Evolutionary conservation across 768 basidiomycete genomes (phyloP), one percentile per base, ranked within the genome.

Genomic region (Flagelloscypha sp.): DNA sequence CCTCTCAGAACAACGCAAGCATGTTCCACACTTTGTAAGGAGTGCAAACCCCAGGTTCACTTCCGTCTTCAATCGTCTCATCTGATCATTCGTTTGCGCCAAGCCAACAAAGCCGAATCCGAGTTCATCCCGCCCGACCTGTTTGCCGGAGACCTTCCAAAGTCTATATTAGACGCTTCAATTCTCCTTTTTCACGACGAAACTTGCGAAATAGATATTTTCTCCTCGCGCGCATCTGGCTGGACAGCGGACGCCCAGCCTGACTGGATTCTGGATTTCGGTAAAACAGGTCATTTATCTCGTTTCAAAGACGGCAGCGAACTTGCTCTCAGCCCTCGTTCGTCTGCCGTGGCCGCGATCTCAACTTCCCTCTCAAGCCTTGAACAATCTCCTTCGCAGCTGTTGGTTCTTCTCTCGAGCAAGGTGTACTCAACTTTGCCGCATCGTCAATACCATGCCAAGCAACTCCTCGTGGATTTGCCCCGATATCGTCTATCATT

Each of bases 401-500:
- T n/a, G n/a, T n/a, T n/a, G n/a, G n/a, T n/a, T n/a, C n/a, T n/a
- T n/a, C n/a, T n/a, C n/a, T n/a, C n/a, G n/a, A n/a, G n/a, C n/a
- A n/a, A n/a, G n/a, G n/a, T n/a, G n/a, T n/a, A n/a, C n/a, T n/a
- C n/a, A n/a, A n/a, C n/a, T n/a, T n/a, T n/a, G n/a, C n/a, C n/a
- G n/a, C n/a, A n/a, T n/a, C n/a, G n/a, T n/a, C n/a, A 37, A 27
- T n/a, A n/a, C n/a, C n/a, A n/a, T n/a, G n/a, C n/a, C n/a, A n/a
- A n/a, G n/a, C n/a, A n/a, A n/a, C 37, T 72, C 0, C 48, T 42
- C 1, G 50, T 61, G 23, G 37, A 48, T 1, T 45, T 73, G 6
- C 67, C 66, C 20, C 65, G 67, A 13, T 64, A 62, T 32, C 47
- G 52, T 2, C 47, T 73, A 6, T 53, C 58, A 1, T 73, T 74